A percentile compares a stretch with the other conserved stretches of the same genome.
These are phyloP conservation scores for Silene conica DNA, from an alignment of 148 eudicot genomes.

Conservation along the genomic window DNA sequence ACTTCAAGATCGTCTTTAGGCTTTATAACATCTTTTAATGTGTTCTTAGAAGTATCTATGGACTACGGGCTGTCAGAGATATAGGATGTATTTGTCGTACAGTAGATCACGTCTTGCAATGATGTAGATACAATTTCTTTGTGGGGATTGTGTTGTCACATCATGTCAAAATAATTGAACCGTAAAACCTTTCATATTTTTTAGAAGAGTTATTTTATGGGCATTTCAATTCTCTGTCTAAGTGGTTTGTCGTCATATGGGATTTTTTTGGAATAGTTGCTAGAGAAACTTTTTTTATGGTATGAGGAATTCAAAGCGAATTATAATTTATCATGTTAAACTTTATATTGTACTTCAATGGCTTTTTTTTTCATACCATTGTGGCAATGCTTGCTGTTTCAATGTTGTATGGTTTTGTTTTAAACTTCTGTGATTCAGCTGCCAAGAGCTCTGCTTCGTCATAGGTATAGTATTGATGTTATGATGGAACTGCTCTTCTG, in stretches of 20 bases:
- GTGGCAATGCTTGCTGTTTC: too few relatives aligned
- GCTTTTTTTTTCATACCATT: not conserved
- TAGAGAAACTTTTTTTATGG: not conserved
- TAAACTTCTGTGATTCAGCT: too few relatives aligned
- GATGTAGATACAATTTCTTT: not conserved
- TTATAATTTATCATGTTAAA: not conserved
- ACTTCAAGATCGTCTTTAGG: not conserved
- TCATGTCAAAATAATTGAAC: not conserved
- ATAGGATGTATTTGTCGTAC: not conserved
- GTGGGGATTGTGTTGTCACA: not conserved
- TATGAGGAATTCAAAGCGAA: not conserved
- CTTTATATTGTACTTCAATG: not conserved
- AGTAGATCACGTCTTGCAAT: not conserved
- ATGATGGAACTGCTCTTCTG: too few relatives aligned
- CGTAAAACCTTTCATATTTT: not conserved
- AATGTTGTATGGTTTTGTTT: too few relatives aligned
- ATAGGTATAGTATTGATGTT: too few relatives aligned
- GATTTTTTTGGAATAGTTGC: not conserved
- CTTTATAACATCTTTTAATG: not conserved
- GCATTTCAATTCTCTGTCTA: not conserved
- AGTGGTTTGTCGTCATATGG: not conserved
- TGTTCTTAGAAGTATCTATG: too few relatives aligned
- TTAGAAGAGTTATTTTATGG: not conserved
- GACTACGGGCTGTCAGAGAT: too few relatives aligned
- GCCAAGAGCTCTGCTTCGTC: too few relatives aligned